phyloP scores from a whole-genome alignment of 352 stramenopile species.

The Pseudoperonospora humuli region DNA sequence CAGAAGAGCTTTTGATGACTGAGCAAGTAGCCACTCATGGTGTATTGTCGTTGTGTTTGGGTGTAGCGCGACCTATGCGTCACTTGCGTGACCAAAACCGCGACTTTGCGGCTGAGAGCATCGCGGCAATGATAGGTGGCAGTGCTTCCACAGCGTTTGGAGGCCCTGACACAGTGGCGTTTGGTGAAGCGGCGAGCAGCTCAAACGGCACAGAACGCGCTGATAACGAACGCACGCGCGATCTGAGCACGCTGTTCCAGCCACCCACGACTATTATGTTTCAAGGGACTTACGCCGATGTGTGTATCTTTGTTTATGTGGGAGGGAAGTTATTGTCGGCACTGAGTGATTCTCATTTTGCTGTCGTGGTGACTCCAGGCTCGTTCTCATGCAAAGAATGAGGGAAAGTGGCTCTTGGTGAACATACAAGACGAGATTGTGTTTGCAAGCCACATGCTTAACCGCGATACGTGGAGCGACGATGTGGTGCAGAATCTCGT shows the following conservation, averaged over 20 bases:
- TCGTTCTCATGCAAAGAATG: conserved; percentile 72
- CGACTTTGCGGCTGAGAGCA: conserved; percentile 77
- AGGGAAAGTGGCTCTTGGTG: conserved; percentile 89
- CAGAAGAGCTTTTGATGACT: background rate
- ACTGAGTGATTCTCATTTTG: background rate
- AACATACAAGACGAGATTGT: conserved; percentile 93
- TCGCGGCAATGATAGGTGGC: conserved; percentile 55
- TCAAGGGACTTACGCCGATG: conserved; percentile 67
- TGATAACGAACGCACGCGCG: conserved; percentile 23
- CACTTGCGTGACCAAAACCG: conserved; percentile 64
- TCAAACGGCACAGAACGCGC: conserved; percentile 5
- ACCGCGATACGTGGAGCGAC: conserved; percentile 93
- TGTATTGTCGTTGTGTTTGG: background rate
- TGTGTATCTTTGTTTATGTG: conserved; percentile 19
- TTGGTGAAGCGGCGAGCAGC: conserved; percentile 3
- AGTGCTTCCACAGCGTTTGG: conserved; percentile 46
- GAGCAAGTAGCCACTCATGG: background rate
- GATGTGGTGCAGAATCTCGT: conserved; percentile 93
- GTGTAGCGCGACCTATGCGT: conserved; percentile 36
- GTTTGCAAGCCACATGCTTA: conserved; percentile 93
- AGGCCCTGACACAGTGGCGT: conserved; percentile 2
- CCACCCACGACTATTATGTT: conserved; percentile 71
- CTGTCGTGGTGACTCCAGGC: conserved; percentile 24
- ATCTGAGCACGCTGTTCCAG: conserved; percentile 67
- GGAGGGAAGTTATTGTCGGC: background rate